phyloP scores from a whole-genome alignment of 495 filamentous ascomycete genomes.

The Talaromyces stipitatus region DNA sequence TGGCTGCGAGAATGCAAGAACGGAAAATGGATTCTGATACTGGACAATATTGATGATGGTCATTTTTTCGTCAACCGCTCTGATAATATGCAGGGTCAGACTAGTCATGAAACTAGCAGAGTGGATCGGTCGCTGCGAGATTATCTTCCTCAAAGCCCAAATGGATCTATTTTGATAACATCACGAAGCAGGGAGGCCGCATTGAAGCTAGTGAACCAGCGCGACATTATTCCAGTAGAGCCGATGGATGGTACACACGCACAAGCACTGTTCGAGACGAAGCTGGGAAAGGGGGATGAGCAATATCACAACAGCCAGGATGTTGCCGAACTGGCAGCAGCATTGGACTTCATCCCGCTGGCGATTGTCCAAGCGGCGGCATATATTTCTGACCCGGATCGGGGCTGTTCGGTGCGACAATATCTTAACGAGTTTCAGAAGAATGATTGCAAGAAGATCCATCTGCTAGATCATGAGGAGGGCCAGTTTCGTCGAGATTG shows the following conservation, averaged over 20 bases:
- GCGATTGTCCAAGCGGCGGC: too few species aligned
- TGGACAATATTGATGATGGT: slow-evolving; percentile 40
- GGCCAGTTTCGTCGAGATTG: slow-evolving; percentile 31
- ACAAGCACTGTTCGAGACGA: slow-evolving; percentile 29
- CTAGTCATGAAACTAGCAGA: slow-evolving; percentile 2
- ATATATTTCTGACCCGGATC: slow-evolving; percentile 15
- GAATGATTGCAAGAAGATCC: slow-evolving; percentile 25
- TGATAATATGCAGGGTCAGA: not conserved
- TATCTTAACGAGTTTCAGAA: slow-evolving; percentile 29
- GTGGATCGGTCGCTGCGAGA: not conserved
- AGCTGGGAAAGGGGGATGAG: slow-evolving; percentile 15
- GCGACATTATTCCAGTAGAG: slow-evolving; percentile 29
- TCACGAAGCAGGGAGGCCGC: slow-evolving; percentile 20
- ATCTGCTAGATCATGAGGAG: slow-evolving; percentile 27
- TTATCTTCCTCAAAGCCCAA: slow-evolving; percentile 21
- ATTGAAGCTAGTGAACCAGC: slow-evolving; percentile 13
- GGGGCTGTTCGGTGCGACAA: slow-evolving; percentile 17
- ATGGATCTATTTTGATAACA: slow-evolving; percentile 18
- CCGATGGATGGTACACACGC: slow-evolving; percentile 26
- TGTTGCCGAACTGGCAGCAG: slow-evolving; percentile 18
- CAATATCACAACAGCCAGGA: slow-evolving; percentile 7
- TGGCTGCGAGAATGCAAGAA: slow-evolving; percentile 25
- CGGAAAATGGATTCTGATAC: slow-evolving; percentile 32
- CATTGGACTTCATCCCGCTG: slow-evolving; percentile 38
- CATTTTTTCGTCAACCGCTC: not conserved